Base-by-base conservation (phyloP, 306 rosid genomes). In the Acacia acuminata region DNA sequence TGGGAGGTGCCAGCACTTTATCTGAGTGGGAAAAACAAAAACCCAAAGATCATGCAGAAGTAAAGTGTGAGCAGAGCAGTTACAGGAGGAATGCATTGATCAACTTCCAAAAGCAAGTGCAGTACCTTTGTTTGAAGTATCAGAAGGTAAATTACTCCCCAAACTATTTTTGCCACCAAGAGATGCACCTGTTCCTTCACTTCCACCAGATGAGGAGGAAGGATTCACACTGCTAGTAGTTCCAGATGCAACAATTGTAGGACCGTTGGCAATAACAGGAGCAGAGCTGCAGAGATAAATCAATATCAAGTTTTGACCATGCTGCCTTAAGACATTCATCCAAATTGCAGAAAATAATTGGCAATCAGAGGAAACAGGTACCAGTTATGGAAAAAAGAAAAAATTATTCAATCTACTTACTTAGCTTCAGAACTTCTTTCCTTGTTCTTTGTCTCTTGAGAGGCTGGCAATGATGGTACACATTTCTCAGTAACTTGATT, bases 401-500 rank as follows among this genome's bases (percentile, higher is more conserved):
- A 44, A 45, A 61, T 24, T 64, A 69, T 38, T 56, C 50, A 77
- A 76, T 81, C 67, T 20, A 79, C 47, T 75, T 82, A 95, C 98
- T 97, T 86, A 73, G 89, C 81, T 82, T 74, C 87, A 16, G 88
- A 79, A 82, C 76, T 85, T 85, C 87, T 88, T 82, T 88, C 99
- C 81, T 86, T 89, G 78, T 77, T 83, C 79, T 86, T 86, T 64
- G 81, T 86, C 88, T 90, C 97, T 53, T 83, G 92, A 83, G 91
- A 87, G 81, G 85, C 85, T 50, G 88, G 81, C 81, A 81, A 61
- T 78, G 86, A 83, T 22, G 82, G 86, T 75, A 63, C 78, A 77
- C 81, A 85, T 88, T 91, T 94, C 89, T 91, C 99, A 55, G 81
- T 80, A 58, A 80, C 85, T 88, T 85, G 94, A 84, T 75, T 88